Percentiles rank a stretch among this genome's conserved stretches.
phyloP scores from a whole-genome alignment of 2,329 filamentous ascomycete genomes.

The Ascocoryne sarcoides region DNA sequence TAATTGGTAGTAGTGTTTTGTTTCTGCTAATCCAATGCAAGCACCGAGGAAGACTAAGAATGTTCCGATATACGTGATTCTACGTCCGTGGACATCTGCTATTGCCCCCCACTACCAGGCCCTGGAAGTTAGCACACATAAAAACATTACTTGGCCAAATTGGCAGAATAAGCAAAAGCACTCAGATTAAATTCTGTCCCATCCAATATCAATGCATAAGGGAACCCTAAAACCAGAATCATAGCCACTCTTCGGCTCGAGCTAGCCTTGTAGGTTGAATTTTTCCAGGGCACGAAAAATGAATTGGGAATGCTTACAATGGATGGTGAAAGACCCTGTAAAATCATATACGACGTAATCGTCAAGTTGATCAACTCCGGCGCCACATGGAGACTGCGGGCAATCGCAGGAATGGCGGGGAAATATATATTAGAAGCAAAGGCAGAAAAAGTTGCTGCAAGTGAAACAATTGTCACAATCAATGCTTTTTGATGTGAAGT shows the following conservation, averaged over 20 bases:
- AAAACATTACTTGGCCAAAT: too few relatives aligned
- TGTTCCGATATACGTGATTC: slow-evolving; percentile 43
- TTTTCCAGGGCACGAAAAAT: too few relatives aligned
- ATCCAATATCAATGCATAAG: too few relatives aligned
- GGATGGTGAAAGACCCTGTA: slow-evolving; percentile 49
- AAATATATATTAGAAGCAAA: slow-evolving; percentile 23
- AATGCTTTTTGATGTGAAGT: slow-evolving; percentile 14
- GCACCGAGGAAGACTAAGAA: slow-evolving; percentile 46
- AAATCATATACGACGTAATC: slow-evolving; percentile 32
- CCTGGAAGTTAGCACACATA: too few relatives aligned
- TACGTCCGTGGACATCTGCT: slow-evolving; percentile 44
- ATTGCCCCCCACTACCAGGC: slow-evolving; percentile 15
- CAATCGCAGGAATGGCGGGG: slow-evolving; percentile 20
- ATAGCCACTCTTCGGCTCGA: too few relatives aligned
- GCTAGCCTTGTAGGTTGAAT: too few relatives aligned
- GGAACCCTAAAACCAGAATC: too few relatives aligned
- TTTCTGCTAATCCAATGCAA: slow-evolving; percentile 44
- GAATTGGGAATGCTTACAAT: too few relatives aligned
- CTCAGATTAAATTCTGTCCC: too few relatives aligned
- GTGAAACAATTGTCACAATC: slow-evolving; percentile 16
- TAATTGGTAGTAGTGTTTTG: slow-evolving; percentile 39
- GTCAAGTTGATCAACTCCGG: slow-evolving; percentile 23
- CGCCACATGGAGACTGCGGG: slow-evolving; percentile 16
- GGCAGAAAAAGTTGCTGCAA: slow-evolving; percentile 20
- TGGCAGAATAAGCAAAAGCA: too few relatives aligned